Percentiles rank a stretch among this genome's conserved stretches.
phyloP scores from a whole-genome alignment of 148 eudicot genomes.

The Amaranthus cruentus region DNA sequence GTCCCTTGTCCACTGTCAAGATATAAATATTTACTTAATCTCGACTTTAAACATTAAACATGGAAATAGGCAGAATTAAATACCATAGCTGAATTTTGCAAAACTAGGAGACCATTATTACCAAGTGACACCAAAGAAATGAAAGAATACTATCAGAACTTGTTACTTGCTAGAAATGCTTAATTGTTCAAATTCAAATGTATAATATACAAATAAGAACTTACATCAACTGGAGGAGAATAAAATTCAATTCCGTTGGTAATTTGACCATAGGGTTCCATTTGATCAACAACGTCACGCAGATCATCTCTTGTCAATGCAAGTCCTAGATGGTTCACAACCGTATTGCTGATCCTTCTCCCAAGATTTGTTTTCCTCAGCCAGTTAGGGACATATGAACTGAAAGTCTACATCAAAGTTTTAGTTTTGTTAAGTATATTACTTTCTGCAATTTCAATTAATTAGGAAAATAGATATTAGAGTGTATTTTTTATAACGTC shows the following conservation, averaged over 20 bases:
- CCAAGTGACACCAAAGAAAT: neutral
- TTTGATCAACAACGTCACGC: slow-evolving; percentile 66
- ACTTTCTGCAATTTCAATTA: no score
- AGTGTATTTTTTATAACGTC: no score
- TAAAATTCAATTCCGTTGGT: slow-evolving; percentile 69
- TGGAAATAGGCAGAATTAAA: neutral
- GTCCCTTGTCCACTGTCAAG: slow-evolving; percentile 78
- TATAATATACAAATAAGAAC: slow-evolving; percentile 16
- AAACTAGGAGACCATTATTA: neutral
- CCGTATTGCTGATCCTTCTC: slow-evolving; percentile 57
- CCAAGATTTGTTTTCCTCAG: slow-evolving; percentile 51
- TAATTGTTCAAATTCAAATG: neutral
- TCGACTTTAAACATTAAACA: neutral
- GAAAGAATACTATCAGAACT: neutral
- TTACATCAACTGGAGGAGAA: slow-evolving; percentile 81
- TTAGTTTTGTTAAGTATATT: no score
- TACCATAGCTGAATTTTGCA: neutral
- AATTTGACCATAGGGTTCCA: slow-evolving; percentile 95
- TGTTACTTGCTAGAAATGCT: neutral
- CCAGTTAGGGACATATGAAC: slow-evolving; percentile 62
- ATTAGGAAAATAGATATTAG: no score
- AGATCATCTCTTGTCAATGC: slow-evolving; percentile 77
- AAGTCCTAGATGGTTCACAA: slow-evolving; percentile 85
- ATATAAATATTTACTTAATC: slow-evolving; percentile 2
- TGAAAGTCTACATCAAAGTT: slow-evolving; percentile 51